A percentile compares a stretch with the other conserved stretches of the same genome.
These are phyloP conservation scores for Termitomyces sp. DNA, from an alignment of 768 basidiomycete species.

Conservation along the genomic window DNA sequence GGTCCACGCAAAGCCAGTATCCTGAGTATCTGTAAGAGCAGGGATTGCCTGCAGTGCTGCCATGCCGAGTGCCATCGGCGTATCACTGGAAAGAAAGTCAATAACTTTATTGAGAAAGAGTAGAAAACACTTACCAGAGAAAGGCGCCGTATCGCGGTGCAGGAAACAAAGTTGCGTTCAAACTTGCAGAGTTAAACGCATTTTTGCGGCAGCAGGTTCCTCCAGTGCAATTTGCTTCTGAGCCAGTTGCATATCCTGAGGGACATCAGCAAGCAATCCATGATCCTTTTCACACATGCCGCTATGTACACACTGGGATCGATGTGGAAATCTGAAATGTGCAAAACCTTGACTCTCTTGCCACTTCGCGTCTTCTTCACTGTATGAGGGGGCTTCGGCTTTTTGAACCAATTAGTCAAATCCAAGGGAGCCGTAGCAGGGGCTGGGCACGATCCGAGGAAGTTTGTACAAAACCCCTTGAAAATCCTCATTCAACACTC, in stretches of 20 bases:
- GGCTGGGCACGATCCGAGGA: conserved; percentile 49
- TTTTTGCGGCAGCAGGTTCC: conserved; percentile 57
- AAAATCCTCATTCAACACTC: not conserved
- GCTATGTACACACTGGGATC: conserved; percentile 50
- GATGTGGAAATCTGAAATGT: conserved; percentile 73
- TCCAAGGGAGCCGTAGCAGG: conserved; percentile 58
- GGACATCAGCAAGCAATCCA: not conserved
- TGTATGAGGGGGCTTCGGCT: conserved; percentile 73
- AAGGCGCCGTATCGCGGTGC: conserved; percentile 70
- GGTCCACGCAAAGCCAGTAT: conserved; percentile 57
- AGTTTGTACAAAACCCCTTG: conserved; percentile 54
- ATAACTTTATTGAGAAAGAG: not conserved
- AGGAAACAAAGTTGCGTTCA: conserved; percentile 42
- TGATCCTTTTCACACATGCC: not conserved
- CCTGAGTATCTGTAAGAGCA: conserved; percentile 51
- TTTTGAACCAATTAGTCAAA: conserved; percentile 64
- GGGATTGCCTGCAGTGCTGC: conserved; percentile 66
- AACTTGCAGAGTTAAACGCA: conserved; percentile 43
- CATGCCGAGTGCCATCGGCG: conserved; percentile 53
- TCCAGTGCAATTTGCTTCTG: conserved; percentile 69
- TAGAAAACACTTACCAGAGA: conserved; percentile 34
- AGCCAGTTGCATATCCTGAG: conserved; percentile 59
- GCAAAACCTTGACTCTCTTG: conserved; percentile 63
- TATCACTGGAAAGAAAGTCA: conserved; percentile 38
- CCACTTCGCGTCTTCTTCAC: conserved; percentile 57